phyloP scores from a whole-genome alignment of 108 stramenopile species.

The Cyclotella cryptica region DNA sequence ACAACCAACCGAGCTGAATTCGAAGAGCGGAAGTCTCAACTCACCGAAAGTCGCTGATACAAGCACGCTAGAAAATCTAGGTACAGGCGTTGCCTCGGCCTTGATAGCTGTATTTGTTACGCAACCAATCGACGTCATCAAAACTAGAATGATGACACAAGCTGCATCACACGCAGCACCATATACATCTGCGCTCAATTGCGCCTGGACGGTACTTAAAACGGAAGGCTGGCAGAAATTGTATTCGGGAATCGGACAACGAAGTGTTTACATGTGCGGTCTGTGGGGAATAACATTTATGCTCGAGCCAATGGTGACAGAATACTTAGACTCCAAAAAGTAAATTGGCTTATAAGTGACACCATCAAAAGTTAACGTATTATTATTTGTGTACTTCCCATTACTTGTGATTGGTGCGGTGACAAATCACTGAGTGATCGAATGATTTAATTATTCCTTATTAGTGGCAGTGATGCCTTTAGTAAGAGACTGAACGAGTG shows the following conservation, averaged over 20 bases:
- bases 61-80: conserved; percentile 50
- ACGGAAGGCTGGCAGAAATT: conserved; percentile 62
- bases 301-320: conserved; percentile 34
- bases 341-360: not conserved
- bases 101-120: conserved; percentile 58
- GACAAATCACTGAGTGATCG: too few relatives aligned
- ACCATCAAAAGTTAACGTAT: not conserved
- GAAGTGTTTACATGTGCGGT: conserved; percentile 65
- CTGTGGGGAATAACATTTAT: conserved; percentile 76
- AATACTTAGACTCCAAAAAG: conserved; percentile 9
- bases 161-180: conserved; percentile 64
- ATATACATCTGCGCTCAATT: conserved; percentile 67
- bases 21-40: not conserved
- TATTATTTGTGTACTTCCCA: not conserved
- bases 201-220: conserved; percentile 56
- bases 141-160: conserved; percentile 86
- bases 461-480: conserved; percentile 23
- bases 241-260: conserved; percentile 67
- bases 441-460: not conserved
- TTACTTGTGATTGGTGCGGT: too few relatives aligned
- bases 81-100: conserved; percentile 59
- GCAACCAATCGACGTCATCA: conserved; percentile 74
- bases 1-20: too few relatives aligned
- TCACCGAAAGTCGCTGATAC: conserved; percentile 3
- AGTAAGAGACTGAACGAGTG: conserved; percentile 43